Conservation (phyloP, 164 flowering plant genomes). For the Hamamelis virginiana region DNA sequence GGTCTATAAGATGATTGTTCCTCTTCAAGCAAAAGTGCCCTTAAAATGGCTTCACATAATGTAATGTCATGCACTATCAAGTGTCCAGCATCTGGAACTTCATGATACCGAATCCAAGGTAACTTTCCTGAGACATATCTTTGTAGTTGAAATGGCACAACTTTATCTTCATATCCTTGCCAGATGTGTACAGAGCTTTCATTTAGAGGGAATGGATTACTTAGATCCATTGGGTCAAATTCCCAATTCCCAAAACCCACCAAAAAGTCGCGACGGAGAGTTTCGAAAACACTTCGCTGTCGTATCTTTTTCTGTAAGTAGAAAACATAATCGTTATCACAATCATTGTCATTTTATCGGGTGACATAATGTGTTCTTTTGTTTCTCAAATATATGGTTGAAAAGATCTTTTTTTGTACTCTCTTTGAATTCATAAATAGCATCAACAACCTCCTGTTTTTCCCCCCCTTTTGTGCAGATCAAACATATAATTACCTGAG, state of each 20-base stretch:
- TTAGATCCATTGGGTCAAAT: slow-evolving; percentile 38
- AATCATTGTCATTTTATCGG: no score
- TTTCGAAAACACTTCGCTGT: slow-evolving; percentile 9
- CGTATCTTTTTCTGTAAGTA: slow-evolving; percentile 4
- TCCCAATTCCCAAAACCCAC: slow-evolving; percentile 32
- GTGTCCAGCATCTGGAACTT: slow-evolving; percentile 45
- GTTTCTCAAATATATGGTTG: no score
- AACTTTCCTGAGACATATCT: slow-evolving; percentile 29
- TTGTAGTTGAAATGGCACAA: slow-evolving; percentile 31
- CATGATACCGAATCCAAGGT: slow-evolving; percentile 45
- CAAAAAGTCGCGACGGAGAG: slow-evolving; percentile 15
- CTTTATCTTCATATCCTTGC: slow-evolving; percentile 37
- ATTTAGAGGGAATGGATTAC: slow-evolving; percentile 27
- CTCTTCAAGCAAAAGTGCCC: slow-evolving; percentile 26
- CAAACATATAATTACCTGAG: slow-evolving; percentile 12
- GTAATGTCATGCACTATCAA: slow-evolving; percentile 24
- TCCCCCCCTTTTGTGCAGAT: no score
- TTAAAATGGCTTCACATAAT: slow-evolving; percentile 36
- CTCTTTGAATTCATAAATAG: no score
- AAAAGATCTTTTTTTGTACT: no score
- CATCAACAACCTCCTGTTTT: no score
- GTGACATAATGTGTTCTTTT: background rate
- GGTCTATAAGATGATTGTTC: background rate
- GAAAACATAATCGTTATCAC: background rate
- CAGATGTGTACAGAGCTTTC: slow-evolving; percentile 30